Conservation (phyloP, 2,329 filamentous ascomycete species). For the Cordyceps cicadae region DNA sequence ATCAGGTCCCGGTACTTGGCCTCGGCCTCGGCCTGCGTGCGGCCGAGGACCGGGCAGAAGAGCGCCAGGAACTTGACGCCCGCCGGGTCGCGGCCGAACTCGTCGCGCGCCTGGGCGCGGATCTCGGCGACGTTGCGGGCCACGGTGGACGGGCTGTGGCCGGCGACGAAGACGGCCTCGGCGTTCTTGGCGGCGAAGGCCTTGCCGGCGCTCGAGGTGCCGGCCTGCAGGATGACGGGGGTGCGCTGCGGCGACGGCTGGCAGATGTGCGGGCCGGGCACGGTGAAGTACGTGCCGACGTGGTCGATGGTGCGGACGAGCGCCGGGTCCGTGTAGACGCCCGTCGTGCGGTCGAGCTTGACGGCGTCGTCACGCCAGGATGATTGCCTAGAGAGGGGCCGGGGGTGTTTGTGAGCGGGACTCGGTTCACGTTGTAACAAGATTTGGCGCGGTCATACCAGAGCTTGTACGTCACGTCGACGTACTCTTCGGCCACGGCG, state of each 20-base stretch:
- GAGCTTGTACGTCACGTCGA: constrained; percentile 51
- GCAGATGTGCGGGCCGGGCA: constrained; percentile 52
- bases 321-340: constrained; percentile 36
- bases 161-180: constrained; percentile 55
- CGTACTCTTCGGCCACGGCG: constrained; percentile 50
- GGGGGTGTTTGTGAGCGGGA: too few species aligned
- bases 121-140: constrained; percentile 50
- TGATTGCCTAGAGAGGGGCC: constrained; percentile 29
- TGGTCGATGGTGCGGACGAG: constrained; percentile 56
- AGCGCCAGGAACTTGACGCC: constrained; percentile 54
- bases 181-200: constrained; percentile 55
- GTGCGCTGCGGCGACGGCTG: constrained; percentile 56
- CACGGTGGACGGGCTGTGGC: constrained; percentile 47
- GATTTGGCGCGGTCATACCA: constrained; percentile 46
- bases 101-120: constrained; percentile 37
- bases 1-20: constrained; percentile 41
- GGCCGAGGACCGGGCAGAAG: constrained; percentile 49
- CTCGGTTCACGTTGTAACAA: too few species aligned
- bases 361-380: constrained; percentile 57
- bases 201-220: constrained; percentile 52
- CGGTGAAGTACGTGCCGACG: constrained; percentile 48
- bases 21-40: constrained; percentile 51
- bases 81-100: constrained; percentile 43
- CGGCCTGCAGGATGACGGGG: constrained; percentile 56
- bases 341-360: constrained; percentile 42